Conservation (phyloP, 768 basidiomycete species). For the Brasilioporus rufonigricans region DNA sequence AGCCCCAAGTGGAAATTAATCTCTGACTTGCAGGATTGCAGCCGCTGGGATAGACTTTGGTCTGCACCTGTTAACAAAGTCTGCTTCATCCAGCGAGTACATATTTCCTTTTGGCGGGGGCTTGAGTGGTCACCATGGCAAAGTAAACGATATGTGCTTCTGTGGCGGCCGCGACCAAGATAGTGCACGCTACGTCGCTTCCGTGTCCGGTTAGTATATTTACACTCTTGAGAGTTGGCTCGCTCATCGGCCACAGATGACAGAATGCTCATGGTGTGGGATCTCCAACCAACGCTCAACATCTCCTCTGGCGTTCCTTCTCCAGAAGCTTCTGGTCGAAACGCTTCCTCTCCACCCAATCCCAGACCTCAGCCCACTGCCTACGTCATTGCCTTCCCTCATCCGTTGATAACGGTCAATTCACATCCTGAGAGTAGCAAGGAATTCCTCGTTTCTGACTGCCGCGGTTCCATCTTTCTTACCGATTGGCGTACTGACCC, state of each 20-base stretch:
- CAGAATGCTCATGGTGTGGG: constrained; percentile 85
- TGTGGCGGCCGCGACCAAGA: constrained; percentile 74
- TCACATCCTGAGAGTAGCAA: constrained; percentile 73
- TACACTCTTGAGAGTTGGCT: not conserved
- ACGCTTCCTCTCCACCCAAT: constrained; percentile 28
- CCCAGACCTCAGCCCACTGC: constrained; percentile 70
- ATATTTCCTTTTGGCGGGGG: constrained; percentile 77
- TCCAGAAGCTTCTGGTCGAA: constrained; percentile 32
- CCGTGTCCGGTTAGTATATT: constrained; percentile 61
- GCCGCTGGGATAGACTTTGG: constrained; percentile 69
- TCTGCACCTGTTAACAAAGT: constrained; percentile 66
- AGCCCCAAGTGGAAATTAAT: constrained; percentile 7
- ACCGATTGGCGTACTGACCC: constrained; percentile 84
- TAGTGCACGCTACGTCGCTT: constrained; percentile 70
- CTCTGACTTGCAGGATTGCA: constrained; percentile 48
- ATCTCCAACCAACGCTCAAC: constrained; percentile 59
- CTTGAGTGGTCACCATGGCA: constrained; percentile 77
- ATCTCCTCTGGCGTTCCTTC: constrained; percentile 38
- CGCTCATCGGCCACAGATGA: constrained; percentile 50
- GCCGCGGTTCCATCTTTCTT: constrained; percentile 68
- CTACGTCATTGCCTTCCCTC: constrained; percentile 69
- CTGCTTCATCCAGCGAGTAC: constrained; percentile 44
- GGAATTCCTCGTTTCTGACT: constrained; percentile 77
- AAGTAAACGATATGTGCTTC: constrained; percentile 75
- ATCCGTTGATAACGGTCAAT: constrained; percentile 66